Conservation (phyloP, 2,329 filamentous ascomycete species). For the Emmonsiellopsis sp. region DNA sequence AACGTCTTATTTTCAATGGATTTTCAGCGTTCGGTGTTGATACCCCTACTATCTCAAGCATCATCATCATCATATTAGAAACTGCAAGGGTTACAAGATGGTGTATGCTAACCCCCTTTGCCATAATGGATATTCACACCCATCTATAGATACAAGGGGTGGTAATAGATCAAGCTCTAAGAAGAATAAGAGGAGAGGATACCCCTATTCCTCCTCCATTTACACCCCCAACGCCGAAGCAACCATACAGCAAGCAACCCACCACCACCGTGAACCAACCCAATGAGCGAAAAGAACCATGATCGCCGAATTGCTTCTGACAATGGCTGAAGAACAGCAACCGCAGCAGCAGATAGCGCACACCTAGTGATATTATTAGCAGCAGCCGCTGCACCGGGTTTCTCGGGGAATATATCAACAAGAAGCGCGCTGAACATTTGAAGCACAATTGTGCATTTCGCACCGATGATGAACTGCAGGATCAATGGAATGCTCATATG, state of each 20-base stretch:
- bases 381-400: conserved; percentile 12
- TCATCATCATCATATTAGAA: no score
- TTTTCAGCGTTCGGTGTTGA: no score
- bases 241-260: neutral
- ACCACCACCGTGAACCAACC: neutral
- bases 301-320: conserved; percentile 27
- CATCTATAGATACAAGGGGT: no score
- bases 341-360: conserved; percentile 9
- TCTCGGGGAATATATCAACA: conserved; percentile 14
- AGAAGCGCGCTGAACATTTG: conserved; percentile 13
- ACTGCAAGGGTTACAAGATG: no score
- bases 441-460: conserved; percentile 10
- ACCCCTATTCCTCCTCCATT: neutral
- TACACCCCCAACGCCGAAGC: neutral
- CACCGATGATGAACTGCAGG: neutral
- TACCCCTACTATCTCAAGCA: no score
- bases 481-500: neutral
- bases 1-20: no score
- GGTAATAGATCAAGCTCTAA: no score
- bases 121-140: no score
- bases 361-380: conserved; percentile 12
- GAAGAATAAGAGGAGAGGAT: neutral
- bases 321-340: conserved; percentile 15
- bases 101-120: no score
- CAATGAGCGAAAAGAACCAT: conserved; percentile 33